A percentile compares a stretch with the other conserved stretches of the same genome.
Conservation (phyloP, 257 asterid genomes). For the Ocimum tenuiflorum region DNA sequence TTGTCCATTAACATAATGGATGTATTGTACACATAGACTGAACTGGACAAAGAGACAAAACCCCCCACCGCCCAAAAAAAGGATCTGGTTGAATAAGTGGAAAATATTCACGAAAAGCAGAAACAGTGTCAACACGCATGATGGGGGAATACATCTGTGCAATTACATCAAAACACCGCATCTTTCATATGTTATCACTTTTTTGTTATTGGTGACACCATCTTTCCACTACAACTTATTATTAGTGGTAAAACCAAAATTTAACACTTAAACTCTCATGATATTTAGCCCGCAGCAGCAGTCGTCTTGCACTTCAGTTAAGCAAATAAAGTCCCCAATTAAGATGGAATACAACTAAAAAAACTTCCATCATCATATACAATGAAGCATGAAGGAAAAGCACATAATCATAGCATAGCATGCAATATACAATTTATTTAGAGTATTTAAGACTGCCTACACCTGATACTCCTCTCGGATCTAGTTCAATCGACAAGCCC, state of each 20-base stretch:
- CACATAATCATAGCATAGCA: neutral
- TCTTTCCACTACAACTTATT: too few relatives aligned
- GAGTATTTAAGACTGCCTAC: neutral
- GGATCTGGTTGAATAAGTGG: too few relatives aligned
- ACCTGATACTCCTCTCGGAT: neutral
- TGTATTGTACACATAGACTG: neutral
- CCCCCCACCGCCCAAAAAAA: neutral
- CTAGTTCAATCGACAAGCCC: neutral
- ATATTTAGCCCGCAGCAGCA: neutral
- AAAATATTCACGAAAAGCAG: too few relatives aligned
- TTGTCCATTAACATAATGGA: neutral
- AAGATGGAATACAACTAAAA: neutral
- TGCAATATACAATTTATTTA: neutral
- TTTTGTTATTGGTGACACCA: neutral
- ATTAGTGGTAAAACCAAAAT: neutral
- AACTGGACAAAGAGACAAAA: neutral
- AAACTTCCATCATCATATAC: neutral
- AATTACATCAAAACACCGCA: neutral
- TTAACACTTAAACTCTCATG: neutral
- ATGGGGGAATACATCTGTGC: neutral
- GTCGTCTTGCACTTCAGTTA: neutral
- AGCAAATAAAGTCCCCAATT: neutral
- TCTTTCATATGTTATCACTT: neutral
- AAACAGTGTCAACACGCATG: neutral
- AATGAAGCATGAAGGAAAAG: neutral